phyloP scores from a whole-genome alignment of 352 stramenopile genomes.

The Phytophthora macrochlamydospora region DNA sequence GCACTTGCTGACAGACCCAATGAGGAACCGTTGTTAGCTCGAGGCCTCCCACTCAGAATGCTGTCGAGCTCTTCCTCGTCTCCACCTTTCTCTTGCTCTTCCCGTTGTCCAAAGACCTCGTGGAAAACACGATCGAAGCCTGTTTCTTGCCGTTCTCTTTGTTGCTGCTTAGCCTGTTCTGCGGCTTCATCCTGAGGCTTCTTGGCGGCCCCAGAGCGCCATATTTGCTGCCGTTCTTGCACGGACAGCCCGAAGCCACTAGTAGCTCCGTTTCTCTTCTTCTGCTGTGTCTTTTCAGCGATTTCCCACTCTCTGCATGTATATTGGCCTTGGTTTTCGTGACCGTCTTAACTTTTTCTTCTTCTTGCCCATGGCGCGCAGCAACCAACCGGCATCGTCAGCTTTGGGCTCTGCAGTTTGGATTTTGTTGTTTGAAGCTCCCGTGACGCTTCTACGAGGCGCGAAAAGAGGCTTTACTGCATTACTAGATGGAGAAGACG shows the following conservation, averaged over 20 bases:
- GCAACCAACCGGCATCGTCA: constrained; percentile 41
- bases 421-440: constrained; percentile 5
- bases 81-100: constrained; percentile 23
- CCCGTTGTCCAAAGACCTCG: constrained; percentile 44
- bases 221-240: constrained; percentile 35
- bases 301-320: background rate
- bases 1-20: background rate
- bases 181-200: constrained; percentile 21
- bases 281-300: background rate
- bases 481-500: constrained; percentile 1
- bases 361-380: constrained; percentile 48
- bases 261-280: background rate
- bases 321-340: constrained; percentile 4
- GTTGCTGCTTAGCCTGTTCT: constrained; percentile 27
- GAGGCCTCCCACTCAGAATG: constrained; percentile 1
- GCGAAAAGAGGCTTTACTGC: constrained; percentile 11
- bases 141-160: constrained; percentile 40
- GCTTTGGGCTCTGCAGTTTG: constrained; percentile 1
- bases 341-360: constrained; percentile 10
- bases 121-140: constrained; percentile 62
- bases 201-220: constrained; percentile 24
- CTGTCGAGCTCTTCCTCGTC: constrained; percentile 26
- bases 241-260: constrained; percentile 18
- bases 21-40: background rate
- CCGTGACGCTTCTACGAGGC: constrained; percentile 20